Evolutionary conservation across 2,329 filamentous ascomycete genomes (phyloP).

Genomic region (Trichoderma sp.): DNA sequence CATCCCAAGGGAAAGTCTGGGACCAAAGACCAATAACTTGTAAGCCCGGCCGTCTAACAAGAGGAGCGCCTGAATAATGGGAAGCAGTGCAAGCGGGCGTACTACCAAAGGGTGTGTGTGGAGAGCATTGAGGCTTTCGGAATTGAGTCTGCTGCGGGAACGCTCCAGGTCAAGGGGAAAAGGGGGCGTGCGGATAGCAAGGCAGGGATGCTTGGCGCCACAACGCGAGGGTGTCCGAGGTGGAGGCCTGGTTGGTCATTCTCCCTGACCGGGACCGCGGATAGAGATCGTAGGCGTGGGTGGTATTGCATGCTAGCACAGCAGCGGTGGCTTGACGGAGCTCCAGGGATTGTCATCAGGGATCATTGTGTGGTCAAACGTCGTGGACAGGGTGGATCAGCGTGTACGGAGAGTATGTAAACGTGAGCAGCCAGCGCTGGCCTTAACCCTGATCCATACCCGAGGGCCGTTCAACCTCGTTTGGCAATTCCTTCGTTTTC

Average conservation of each 20-base stretch:
- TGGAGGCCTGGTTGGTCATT: constrained; percentile 24
- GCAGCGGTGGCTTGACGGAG: constrained; percentile 28
- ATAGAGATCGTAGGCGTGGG: constrained; percentile 32
- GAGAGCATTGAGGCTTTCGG: constrained; percentile 11
- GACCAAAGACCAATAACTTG: constrained; percentile 16
- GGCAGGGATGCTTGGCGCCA: background rate
- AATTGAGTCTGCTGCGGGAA: constrained; percentile 11
- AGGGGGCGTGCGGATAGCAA: constrained; percentile 7
- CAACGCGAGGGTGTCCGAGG: constrained; percentile 20
- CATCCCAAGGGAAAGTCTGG: constrained; percentile 24
- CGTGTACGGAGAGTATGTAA: constrained; percentile 32
- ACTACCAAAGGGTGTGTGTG: constrained; percentile 15
- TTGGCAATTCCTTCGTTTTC: constrained; percentile 27
- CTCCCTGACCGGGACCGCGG: constrained; percentile 31
- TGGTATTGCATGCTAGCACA: constrained; percentile 14
- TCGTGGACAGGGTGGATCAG: constrained; percentile 30
- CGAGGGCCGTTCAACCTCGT: constrained; percentile 26
- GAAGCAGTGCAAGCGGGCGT: constrained; percentile 18
- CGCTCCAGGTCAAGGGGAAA: constrained; percentile 3
- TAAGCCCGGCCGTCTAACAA: constrained; percentile 22
- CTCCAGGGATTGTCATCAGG: constrained; percentile 39
- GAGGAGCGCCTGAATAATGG: constrained; percentile 13
- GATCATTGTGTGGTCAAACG: constrained; percentile 33
- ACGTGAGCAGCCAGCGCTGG: constrained; percentile 29
- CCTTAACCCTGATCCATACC: constrained; percentile 26